Conservation (phyloP, 2,329 filamentous ascomycete species). For the Curvularia sp. region DNA sequence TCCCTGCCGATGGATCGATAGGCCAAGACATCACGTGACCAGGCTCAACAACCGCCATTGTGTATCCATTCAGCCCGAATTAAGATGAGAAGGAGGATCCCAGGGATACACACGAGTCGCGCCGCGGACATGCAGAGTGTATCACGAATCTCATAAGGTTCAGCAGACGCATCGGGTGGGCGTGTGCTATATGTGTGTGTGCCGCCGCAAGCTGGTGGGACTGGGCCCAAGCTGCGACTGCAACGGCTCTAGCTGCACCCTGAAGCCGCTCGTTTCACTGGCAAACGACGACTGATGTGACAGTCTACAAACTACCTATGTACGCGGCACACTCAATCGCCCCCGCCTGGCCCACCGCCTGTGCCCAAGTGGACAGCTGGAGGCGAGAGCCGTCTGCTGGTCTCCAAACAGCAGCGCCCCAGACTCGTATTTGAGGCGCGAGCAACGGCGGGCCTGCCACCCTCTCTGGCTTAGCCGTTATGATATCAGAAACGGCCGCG, state of each 20-base stretch:
- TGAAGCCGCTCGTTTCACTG: constrained; percentile 14
- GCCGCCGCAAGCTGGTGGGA: constrained; percentile 16
- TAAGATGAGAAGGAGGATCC: constrained; percentile 6
- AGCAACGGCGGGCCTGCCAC: constrained; percentile 10
- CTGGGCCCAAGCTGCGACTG: constrained; percentile 13
- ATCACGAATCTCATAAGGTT: constrained; percentile 9
- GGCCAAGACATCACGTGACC: not conserved
- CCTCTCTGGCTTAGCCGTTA: constrained; percentile 5
- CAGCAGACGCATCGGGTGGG: not conserved
- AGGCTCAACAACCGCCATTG: not conserved
- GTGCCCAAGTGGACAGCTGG: no score
- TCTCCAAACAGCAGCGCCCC: not conserved
- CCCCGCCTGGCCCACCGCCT: not conserved
- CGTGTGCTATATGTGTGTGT: not conserved
- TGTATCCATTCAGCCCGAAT: not conserved
- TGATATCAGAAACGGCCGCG: constrained; percentile 14
- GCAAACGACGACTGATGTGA: not conserved
- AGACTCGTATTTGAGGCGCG: constrained; percentile 2
- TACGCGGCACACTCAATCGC: no score
- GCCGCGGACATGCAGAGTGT: constrained; percentile 8
- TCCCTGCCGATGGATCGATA: not conserved
- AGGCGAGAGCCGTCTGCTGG: not conserved
- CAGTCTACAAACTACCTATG: no score
- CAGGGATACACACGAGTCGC: constrained; percentile 10
- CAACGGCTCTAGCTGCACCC: constrained; percentile 4